phyloP scores from a whole-genome alignment of 768 basidiomycete genomes.

The Russula sp. region DNA sequence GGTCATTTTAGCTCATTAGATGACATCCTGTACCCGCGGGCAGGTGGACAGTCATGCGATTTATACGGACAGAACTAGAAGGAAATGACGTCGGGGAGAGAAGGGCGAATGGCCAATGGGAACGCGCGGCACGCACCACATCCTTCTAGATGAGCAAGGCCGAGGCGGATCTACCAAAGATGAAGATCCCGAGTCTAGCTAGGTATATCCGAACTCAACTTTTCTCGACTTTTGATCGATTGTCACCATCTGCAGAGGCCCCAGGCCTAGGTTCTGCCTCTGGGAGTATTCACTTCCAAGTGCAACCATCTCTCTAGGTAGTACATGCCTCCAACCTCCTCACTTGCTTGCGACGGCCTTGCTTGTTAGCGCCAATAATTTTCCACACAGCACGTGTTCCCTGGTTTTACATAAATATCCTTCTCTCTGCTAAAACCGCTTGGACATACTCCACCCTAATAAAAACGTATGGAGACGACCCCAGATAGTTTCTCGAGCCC shows the following conservation, averaged over 20 bases:
- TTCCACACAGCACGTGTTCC: not conserved
- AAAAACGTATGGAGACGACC: constrained; percentile 9
- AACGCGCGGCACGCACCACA: not conserved
- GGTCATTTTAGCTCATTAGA: no score
- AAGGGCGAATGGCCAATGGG: not conserved
- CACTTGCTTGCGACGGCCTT: constrained; percentile 1
- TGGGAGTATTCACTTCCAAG: not conserved
- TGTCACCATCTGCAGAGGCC: no score
- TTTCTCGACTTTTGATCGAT: constrained; percentile 1
- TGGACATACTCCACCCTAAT: not conserved
- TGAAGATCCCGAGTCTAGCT: not conserved
- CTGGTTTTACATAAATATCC: not conserved
- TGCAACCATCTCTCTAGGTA: not conserved
- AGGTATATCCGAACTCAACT: not conserved
- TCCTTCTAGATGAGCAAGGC: not conserved
- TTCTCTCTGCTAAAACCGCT: not conserved
- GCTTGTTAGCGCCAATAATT: constrained; percentile 11
- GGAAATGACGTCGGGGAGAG: no score
- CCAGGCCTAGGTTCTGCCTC: not conserved
- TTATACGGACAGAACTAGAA: no score
- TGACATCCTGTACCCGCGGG: no score
- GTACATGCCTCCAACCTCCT: constrained; percentile 21
- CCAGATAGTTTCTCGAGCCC: constrained; percentile 31
- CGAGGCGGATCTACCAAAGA: not conserved
- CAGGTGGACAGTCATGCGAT: no score